Percentiles rank a stretch among this genome's conserved stretches.
Conservation (phyloP, 805 yeast species). For the Jamesozyma spencerorum region DNA sequence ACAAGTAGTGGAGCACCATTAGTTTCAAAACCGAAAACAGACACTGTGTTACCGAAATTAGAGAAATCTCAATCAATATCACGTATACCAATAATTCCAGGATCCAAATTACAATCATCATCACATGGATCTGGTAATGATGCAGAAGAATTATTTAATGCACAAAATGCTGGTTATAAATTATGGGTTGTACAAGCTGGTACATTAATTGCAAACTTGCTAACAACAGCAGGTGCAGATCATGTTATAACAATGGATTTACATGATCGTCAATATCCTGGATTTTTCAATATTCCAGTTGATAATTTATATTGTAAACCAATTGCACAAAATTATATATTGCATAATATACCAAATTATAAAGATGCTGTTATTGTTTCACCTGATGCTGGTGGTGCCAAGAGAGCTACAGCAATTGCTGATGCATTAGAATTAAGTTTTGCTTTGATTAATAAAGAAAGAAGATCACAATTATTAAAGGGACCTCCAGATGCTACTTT, state of each 20-base stretch:
- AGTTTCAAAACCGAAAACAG: slow-evolving; percentile 29
- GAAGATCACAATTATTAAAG: slow-evolving; percentile 42
- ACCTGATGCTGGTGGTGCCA: slow-evolving; percentile 99
- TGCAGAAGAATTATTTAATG: slow-evolving; percentile 31
- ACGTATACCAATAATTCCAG: slow-evolving; percentile 32
- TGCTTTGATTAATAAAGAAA: slow-evolving; percentile 92
- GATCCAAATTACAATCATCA: slow-evolving; percentile 22
- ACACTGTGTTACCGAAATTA: slow-evolving; percentile 11
- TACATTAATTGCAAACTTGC: slow-evolving; percentile 75
- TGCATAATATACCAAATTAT: slow-evolving; percentile 66
- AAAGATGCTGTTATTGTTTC: slow-evolving; percentile 84
- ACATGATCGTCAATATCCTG: slow-evolving; percentile 97
- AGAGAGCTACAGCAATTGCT: slow-evolving; percentile 89
- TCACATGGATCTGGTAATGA: slow-evolving; percentile 11
- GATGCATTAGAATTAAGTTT: slow-evolving; percentile 81
- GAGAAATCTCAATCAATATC: slow-evolving; percentile 16
- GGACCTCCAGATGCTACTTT: slow-evolving; percentile 30
- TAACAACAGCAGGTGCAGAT: slow-evolving; percentile 91
- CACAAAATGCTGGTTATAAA: slow-evolving; percentile 60
- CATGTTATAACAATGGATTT: slow-evolving; percentile 95
- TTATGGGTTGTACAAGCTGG: slow-evolving; percentile 97
- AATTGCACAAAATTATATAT: slow-evolving; percentile 73
- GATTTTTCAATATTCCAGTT: slow-evolving; percentile 92
- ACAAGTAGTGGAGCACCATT: slow-evolving; percentile 69
- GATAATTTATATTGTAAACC: slow-evolving; percentile 90